Base-by-base conservation (phyloP, 495 filamentous ascomycete genomes). In the Xylaria venustula region DNA sequence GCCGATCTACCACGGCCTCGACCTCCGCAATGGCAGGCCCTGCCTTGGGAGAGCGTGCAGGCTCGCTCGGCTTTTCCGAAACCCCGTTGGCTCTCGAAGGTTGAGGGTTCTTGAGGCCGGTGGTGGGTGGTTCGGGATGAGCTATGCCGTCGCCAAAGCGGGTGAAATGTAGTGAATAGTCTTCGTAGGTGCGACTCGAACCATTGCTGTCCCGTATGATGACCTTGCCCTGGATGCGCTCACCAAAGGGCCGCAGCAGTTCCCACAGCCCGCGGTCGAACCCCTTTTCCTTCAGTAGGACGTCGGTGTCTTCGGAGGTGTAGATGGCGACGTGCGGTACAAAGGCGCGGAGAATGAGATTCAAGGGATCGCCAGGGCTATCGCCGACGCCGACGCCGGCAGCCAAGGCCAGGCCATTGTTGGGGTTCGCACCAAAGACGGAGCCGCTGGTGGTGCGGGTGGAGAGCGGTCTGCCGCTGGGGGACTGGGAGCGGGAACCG, bases 191-290 rank as follows among this genome's bases (percentile, higher is more conserved):
- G 64, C 82, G 84, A 66, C 92, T 91, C 34, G 85, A 84, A 9
- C 94, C 93, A 59, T 88, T 81, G 64, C 92, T 96, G 72, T 98
- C 95, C 55, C 95, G 80, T 40, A 98, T 87, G 17, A 89, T 89
- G 32, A 98, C 89, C 71, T 92, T 94, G 23, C 94, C 94, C 34
- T 87, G 84, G 0, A 98, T 79, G 37, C 81, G 83, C 71, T 98
- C 94, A n/a, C 93, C 94, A 75, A 93, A 98, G 4, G 93, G 92
- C 47, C 93, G 79, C 34, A 98, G 75, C 53, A 98, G 74, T 69
- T 93, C 90, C 79, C 89, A 87, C 48, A 98, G 82, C 0, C 93
- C 93, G 19, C 83, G 84, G 20, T 79, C 71, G 63, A 98, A 93
- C 17, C 94, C 94, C 77, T 98, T 98, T 60, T 90, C 87, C 54